Percentiles rank a stretch among this genome's conserved stretches.
Conservation (phyloP, 83 land plant genomes). For the Picea abies region DNA sequence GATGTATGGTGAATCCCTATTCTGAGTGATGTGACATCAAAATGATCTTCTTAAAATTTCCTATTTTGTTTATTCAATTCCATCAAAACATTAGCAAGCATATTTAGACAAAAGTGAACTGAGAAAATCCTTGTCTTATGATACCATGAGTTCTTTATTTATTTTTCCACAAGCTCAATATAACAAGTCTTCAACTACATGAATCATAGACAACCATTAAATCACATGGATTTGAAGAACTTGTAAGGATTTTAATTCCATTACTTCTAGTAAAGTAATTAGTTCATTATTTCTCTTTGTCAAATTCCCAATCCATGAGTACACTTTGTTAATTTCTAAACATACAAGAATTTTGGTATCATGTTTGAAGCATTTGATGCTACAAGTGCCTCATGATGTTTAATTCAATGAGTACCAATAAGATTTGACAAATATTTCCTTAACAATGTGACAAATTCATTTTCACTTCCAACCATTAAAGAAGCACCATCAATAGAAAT, state of each 20-base stretch:
- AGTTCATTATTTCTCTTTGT: background rate
- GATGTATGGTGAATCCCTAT: too few relatives aligned
- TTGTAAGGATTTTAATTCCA: background rate
- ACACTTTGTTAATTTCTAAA: background rate
- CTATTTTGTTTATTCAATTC: background rate
- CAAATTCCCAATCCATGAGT: background rate
- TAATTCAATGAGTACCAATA: background rate
- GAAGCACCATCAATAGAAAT: background rate
- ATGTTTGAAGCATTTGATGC: background rate
- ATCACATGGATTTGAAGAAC: background rate
- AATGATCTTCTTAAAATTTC: background rate
- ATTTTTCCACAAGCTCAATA: background rate
- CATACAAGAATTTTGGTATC: background rate
- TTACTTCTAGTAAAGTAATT: background rate
- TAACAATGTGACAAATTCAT: background rate
- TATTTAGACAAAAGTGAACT: background rate
- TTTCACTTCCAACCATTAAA: background rate
- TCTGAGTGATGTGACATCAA: background rate
- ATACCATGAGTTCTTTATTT: background rate
- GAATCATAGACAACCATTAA: background rate
- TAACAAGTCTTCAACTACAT: background rate
- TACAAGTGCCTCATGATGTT: background rate
- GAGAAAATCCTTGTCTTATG: background rate
- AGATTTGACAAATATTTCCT: background rate
- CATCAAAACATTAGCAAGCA: background rate